Evolutionary conservation across 805 yeast genomes (phyloP), one percentile per base, ranked within the genome.

Genomic region (Hanseniaspora thailandica): DNA sequence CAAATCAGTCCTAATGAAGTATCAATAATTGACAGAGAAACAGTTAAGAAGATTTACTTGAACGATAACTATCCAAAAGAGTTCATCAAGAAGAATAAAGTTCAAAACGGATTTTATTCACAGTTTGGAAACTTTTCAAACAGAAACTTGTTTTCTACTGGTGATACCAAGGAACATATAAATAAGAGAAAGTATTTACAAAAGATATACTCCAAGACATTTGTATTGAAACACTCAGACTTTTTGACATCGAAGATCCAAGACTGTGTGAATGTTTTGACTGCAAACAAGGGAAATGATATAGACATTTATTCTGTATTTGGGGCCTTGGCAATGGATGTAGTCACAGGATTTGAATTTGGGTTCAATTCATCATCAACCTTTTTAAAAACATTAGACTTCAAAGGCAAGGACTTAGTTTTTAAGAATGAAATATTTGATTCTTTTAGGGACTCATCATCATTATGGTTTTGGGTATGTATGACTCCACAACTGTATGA

Each of bases 241-340:
- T 70, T 67, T 56, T 60, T 75, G 35, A 64, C 63, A 45, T 50
- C 51, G 3, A 68, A 71, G 33, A 65, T 75, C 41, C 45, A 59
- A 1, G 60, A 65, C 41, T 59, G 68, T 6, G 56, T 68, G 35
- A 35, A 55, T 12, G 56, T 57, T 3, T 57, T 72, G 20, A 55
- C 58, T 45, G 20, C 53, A 13, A 26, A 57, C 59, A 26, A 19
- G 39, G n/a, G 53, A 1, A 44, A 60, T 9, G 66, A 74, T 31
- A 60, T 81, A 38, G 83, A 82, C 48, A 81, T 77, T 2, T 79
- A 77, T 59, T 70, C 76, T 19, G 62, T 83, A n/a, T 82, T 82
- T 70, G 80, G 80, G n/a, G 68, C 81, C 17, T 69, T 83, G 60
- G 88, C 89, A 4, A 76, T 83, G 79, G 88, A 82, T 59, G 81